A percentile compares a stretch with the other conserved stretches of the same genome.
phyloP scores from a whole-genome alignment of 2,329 filamentous ascomycete species.

The Aureobasidium zeae region DNA sequence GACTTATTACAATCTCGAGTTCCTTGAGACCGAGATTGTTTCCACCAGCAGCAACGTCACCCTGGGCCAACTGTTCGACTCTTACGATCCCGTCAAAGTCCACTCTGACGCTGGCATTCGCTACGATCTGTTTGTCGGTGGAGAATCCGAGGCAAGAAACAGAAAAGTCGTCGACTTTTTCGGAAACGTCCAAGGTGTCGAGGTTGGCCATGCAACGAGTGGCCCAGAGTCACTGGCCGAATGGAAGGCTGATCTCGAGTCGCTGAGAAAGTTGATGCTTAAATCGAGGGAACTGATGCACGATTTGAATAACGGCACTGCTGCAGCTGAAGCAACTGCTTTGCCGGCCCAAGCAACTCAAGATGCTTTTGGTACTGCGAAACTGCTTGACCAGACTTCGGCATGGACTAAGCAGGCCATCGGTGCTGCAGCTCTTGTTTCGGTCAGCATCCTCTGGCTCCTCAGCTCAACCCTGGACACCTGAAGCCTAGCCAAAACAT shows the following conservation, averaged over 20 bases:
- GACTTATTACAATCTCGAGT: slow-evolving; percentile 97
- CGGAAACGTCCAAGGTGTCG: slow-evolving; percentile 94
- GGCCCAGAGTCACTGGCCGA: slow-evolving; percentile 29
- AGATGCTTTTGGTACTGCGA: slow-evolving; percentile 16
- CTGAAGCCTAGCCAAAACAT: slow-evolving; percentile 6
- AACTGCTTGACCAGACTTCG: slow-evolving; percentile 13
- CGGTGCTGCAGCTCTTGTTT: slow-evolving; percentile 15
- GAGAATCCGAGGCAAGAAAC: slow-evolving; percentile 64
- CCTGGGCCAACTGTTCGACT: slow-evolving; percentile 89
- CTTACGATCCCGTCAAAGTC: slow-evolving; percentile 89
- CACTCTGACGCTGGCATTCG: slow-evolving; percentile 85
- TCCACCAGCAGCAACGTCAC: slow-evolving; percentile 82
- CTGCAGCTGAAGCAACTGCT: slow-evolving; percentile 13
- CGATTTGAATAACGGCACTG: slow-evolving; percentile 9
- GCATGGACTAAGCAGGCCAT: slow-evolving; percentile 18
- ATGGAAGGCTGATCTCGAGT: slow-evolving; percentile 61
- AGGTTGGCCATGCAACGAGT: slow-evolving; percentile 53
- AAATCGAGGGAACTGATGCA: slow-evolving; percentile 34
- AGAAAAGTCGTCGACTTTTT: slow-evolving; percentile 94
- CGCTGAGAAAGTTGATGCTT: slow-evolving; percentile 57
- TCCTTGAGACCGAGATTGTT: slow-evolving; percentile 80
- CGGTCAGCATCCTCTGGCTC: slow-evolving; percentile 15
- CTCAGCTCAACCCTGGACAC: slow-evolving; percentile 15
- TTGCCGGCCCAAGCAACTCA: slow-evolving; percentile 11
- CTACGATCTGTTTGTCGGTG: slow-evolving; percentile 89